Evolutionary conservation across 2,329 filamentous ascomycete genomes (phyloP), one percentile per base, ranked within the genome.

Genomic region (Neoscytalidium dimidiatum): DNA sequence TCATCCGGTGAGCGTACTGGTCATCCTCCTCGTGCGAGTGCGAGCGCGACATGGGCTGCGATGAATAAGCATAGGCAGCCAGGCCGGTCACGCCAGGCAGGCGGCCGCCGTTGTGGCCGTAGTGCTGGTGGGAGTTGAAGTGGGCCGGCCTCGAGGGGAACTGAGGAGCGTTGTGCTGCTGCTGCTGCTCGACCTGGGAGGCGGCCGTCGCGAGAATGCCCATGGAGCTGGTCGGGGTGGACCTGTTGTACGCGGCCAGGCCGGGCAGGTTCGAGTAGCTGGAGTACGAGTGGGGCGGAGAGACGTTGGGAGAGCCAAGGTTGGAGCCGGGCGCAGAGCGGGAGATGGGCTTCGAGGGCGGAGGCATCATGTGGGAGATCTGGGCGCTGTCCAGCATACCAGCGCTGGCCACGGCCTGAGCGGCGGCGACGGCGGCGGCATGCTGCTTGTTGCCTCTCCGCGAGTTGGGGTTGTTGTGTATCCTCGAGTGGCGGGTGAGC

Each of bases 401-500:
- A 46, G 78, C 80, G 53, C 79, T 77, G 53, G 77, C 77, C 21
- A 82, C 80, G 14, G 84, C 83, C 2, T 83, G 83, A 3, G 84
- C 83, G 9, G 85, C 83, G 14, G 84, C 82, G 13, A 85, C 83
- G n/a, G 85, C 85, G 63, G 86, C 81, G 67, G 85, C 84, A 75
- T 88, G 84, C 67, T 88, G 88, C 84, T 97, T 97, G 84, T 96
- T 96, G 70, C 92, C 94, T 75, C 94, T 85, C 75, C 95, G 86
- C 65, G 94, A 97, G 84, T 98, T 98, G 66, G 95, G 94, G 81
- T 98, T 99, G 87, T 92, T 97, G 86, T 99, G 94, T 82, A 99
- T 99, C 78, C 94, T 88, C 77, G 94, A 97, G 81, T 99, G 94
- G 67, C 94, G 90, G 68, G 95, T 99, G 71, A 99, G 85, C 81